phyloP scores from a whole-genome alignment of 805 yeast species.

The Wickerhamomyces silvicola region DNA sequence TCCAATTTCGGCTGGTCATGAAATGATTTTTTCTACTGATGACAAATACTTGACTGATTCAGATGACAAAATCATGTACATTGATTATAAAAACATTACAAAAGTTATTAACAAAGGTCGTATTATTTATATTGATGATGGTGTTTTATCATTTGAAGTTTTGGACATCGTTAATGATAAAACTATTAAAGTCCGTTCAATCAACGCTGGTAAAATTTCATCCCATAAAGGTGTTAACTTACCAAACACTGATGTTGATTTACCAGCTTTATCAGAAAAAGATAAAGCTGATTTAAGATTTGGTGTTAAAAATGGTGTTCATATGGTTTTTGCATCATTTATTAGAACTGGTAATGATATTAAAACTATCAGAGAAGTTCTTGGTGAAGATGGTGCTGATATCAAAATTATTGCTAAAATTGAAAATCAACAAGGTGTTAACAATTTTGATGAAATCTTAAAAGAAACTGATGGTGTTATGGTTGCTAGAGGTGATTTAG shows the following conservation, averaged over 20 bases:
- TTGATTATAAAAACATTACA: conserved; percentile 95
- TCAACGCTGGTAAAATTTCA: conserved; percentile 92
- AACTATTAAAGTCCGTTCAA: conserved; percentile 80
- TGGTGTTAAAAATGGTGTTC: conserved; percentile 96
- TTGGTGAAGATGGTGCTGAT: conserved; percentile 95
- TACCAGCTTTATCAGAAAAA: conserved; percentile 96
- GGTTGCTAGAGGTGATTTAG: conserved; percentile 99
- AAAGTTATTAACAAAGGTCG: conserved; percentile 85
- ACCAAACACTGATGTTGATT: conserved; percentile 98
- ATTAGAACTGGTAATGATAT: conserved; percentile 93
- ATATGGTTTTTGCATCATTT: conserved; percentile 98
- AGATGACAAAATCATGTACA: conserved; percentile 76
- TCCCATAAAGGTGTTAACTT: conserved; percentile 99
- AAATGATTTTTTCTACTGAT: conserved; percentile 91
- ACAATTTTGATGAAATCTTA: conserved; percentile 96
- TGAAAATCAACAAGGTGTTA: conserved; percentile 99
- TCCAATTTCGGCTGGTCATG: conserved; percentile 80
- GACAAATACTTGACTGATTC: conserved; percentile 64
- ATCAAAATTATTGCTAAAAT: conserved; percentile 96
- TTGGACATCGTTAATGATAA: conserved; percentile 70
- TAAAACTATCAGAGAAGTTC: conserved; percentile 81
- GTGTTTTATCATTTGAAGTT: conserved; percentile 94
- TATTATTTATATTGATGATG: conserved; percentile 93
- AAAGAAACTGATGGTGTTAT: conserved; percentile 96
- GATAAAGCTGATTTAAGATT: conserved; percentile 87